Percentiles rank a stretch among this genome's conserved stretches.
phyloP scores from a whole-genome alignment of 228 moss, liverwort and hornwort genomes.

The Sphagnum fallax region DNA sequence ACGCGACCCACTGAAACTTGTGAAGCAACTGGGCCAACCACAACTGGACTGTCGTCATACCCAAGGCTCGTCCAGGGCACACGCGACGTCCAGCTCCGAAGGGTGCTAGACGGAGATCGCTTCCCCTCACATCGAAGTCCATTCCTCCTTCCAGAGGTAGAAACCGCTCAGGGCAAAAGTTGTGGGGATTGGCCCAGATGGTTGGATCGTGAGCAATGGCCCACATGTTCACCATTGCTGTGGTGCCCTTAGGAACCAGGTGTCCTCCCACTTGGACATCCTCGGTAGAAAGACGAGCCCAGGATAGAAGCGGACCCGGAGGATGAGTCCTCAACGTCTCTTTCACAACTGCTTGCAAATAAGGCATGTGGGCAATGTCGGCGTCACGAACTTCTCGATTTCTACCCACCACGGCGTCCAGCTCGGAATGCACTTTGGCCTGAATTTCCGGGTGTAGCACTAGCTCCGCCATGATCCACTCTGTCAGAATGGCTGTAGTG shows the following conservation, averaged over 20 bases:
- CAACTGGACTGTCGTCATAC: conserved; percentile 6
- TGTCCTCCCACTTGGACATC: conserved; percentile 19
- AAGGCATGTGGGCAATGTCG: conserved; percentile 6
- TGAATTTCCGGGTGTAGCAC: conserved; percentile 24
- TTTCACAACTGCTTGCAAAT: conserved; percentile 29
- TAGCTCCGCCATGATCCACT: conserved; percentile 37
- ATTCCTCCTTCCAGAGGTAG: not conserved
- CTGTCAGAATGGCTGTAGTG: conserved; percentile 38
- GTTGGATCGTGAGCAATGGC: conserved; percentile 24
- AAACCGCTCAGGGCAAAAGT: conserved; percentile 5
- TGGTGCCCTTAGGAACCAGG: conserved; percentile 30
- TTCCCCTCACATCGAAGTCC: conserved; percentile 8
- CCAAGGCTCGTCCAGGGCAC: conserved; percentile 9
- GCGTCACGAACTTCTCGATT: not conserved
- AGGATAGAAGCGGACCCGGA: conserved; percentile 39
- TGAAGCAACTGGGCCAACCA: conserved; percentile 10
- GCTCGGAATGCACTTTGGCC: conserved; percentile 6
- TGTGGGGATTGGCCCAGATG: conserved; percentile 2
- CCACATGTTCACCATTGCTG: conserved; percentile 52
- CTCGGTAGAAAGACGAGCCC: conserved; percentile 36
- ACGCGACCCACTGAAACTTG: conserved; percentile 4
- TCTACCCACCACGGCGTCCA: not conserved
- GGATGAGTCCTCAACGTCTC: conserved; percentile 34
- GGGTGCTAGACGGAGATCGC: conserved; percentile 8
- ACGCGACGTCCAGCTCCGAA: conserved; percentile 9